phyloP scores from a whole-genome alignment of 495 filamentous ascomycete genomes.

The Neurospora hispaniola region DNA sequence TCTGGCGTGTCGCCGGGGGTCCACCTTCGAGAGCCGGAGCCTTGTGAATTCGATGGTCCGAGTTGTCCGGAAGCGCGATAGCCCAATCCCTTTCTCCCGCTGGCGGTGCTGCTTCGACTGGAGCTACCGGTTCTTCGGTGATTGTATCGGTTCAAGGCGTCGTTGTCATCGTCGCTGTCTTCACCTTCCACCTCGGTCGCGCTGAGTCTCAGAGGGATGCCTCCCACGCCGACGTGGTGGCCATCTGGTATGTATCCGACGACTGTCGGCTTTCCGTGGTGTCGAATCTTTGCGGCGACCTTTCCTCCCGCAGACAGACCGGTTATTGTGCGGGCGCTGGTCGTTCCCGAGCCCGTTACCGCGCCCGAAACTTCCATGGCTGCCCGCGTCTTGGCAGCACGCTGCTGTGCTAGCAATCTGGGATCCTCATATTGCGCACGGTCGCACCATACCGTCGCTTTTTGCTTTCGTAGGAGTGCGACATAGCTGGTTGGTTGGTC shows the following conservation, averaged over 20 bases:
- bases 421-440: conserved; percentile 90
- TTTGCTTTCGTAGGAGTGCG: conserved; percentile 86
- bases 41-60: conserved; percentile 19
- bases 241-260: conserved; percentile 61
- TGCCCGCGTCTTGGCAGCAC: conserved; percentile 73
- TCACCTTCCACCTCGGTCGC: conserved; percentile 90
- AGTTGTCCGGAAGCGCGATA: conserved; percentile 41
- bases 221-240: conserved; percentile 59
- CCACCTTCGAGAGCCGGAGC: conserved; percentile 40
- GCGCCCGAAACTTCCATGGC: conserved; percentile 58
- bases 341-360: conserved; percentile 12
- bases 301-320: conserved; percentile 43
- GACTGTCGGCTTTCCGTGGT: conserved; percentile 62
- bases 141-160: conserved; percentile 40
- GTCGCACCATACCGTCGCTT: conserved; percentile 98
- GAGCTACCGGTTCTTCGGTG: conserved; percentile 66
- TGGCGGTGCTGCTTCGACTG: conserved; percentile 67
- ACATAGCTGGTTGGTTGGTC: conserved; percentile 68
- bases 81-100: conserved; percentile 48
- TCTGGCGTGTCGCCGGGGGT: conserved; percentile 62
- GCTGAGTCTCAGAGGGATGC: conserved; percentile 81
- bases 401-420: conserved; percentile 63
- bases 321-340: conserved; percentile 45
- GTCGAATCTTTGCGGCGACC: conserved; percentile 65
- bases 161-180: conserved; percentile 63